phyloP scores from a whole-genome alignment of 2,329 filamentous ascomycete species.

The Fusarium equiseti region DNA sequence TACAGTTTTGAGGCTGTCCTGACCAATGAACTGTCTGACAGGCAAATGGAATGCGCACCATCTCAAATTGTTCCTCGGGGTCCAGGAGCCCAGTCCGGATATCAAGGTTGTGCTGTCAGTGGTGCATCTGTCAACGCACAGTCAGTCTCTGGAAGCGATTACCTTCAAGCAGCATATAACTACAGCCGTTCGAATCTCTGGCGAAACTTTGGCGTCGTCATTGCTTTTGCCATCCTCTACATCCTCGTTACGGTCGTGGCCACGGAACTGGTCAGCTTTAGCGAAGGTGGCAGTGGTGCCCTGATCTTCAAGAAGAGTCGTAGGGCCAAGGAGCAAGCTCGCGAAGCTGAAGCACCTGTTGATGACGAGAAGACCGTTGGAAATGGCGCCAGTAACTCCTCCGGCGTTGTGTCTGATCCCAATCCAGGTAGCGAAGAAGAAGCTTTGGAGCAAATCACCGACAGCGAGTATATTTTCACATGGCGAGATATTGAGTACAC shows the following conservation, averaged over 20 bases:
- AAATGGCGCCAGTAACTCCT: constrained; percentile 3
- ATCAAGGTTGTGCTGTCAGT: constrained; percentile 67
- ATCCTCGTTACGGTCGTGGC: constrained; percentile 39
- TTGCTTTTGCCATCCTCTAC: constrained; percentile 36
- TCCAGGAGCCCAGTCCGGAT: constrained; percentile 53
- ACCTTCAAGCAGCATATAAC: constrained; percentile 62
- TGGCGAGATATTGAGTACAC: constrained; percentile 79
- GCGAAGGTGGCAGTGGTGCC: constrained; percentile 72
- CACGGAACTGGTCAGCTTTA: constrained; percentile 50
- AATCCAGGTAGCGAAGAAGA: constrained; percentile 17
- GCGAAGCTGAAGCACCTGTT: constrained; percentile 30
- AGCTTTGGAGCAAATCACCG: constrained; percentile 44
- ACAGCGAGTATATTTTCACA: constrained; percentile 67
- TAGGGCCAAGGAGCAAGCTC: constrained; percentile 61
- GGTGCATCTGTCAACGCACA: constrained; percentile 57
- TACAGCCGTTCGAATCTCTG: constrained; percentile 51
- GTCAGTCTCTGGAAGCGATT: constrained; percentile 65
- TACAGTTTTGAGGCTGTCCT: constrained; percentile 74
- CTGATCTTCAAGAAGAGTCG: constrained; percentile 78
- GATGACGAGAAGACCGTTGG: constrained; percentile 48
- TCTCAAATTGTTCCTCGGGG: constrained; percentile 61
- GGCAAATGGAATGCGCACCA: constrained; percentile 62
- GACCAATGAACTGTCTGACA: constrained; percentile 66
- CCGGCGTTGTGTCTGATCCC: constrained; percentile 18
- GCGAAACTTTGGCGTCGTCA: constrained; percentile 42